Evolutionary conservation across 345 rosid genomes (phyloP).

Genomic region (Eucalyptus rudis): DNA sequence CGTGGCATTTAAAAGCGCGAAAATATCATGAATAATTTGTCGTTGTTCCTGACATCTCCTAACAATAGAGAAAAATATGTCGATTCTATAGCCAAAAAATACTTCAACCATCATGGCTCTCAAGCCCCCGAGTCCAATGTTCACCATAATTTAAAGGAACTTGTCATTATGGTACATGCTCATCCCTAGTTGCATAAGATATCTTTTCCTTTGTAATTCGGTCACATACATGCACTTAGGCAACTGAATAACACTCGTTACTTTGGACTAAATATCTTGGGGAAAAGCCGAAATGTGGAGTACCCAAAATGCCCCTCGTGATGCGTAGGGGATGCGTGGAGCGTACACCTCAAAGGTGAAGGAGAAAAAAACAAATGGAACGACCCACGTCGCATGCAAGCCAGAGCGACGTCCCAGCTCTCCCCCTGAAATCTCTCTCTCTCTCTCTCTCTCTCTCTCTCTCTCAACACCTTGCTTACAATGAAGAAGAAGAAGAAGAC

Average conservation of each 20-base stretch:
- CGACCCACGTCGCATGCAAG: background rate
- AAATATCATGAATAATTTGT: background rate
- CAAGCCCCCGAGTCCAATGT: background rate
- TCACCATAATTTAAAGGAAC: background rate
- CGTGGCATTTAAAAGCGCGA: background rate
- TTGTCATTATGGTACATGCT: background rate
- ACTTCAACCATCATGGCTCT: background rate
- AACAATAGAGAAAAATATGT: background rate
- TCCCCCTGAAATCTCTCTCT: background rate
- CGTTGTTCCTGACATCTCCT: background rate
- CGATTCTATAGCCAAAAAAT: background rate
- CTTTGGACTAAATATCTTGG: background rate
- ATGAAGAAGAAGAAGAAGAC: background rate
- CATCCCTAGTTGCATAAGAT: background rate
- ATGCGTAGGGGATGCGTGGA: background rate
- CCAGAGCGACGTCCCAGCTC: background rate
- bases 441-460: too few relatives aligned
- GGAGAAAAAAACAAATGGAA: background rate
- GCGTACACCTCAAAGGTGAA: background rate
- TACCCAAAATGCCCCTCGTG: background rate
- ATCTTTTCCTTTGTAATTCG: background rate
- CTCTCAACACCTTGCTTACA: too few relatives aligned
- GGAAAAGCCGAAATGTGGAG: background rate
- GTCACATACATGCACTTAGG: background rate
- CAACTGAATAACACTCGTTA: background rate